Conservation (phyloP, 2,329 filamentous ascomycete genomes). For the Onygena corvina region DNA sequence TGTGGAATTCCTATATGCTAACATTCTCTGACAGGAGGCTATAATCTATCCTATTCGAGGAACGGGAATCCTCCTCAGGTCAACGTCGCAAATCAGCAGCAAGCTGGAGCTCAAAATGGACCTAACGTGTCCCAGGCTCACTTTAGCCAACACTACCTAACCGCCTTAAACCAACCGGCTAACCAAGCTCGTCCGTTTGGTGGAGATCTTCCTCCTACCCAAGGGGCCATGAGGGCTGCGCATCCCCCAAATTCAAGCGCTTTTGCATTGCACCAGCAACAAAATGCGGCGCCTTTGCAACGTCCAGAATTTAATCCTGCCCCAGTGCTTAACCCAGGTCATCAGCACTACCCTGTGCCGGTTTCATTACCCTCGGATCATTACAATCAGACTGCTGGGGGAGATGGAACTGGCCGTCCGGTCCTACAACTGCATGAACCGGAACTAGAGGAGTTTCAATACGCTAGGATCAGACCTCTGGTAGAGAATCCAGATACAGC, state of each 20-base stretch:
- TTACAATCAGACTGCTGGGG: too few relatives aligned
- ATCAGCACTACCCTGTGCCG: too few relatives aligned
- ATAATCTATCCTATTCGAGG: neutral
- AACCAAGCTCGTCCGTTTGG: neutral
- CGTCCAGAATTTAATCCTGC: too few relatives aligned
- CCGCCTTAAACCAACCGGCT: neutral
- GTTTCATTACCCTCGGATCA: too few relatives aligned
- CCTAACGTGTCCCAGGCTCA: neutral
- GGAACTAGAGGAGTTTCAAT: too few relatives aligned
- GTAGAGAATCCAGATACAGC: neutral
- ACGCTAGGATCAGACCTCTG: neutral
- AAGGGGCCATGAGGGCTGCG: too few relatives aligned
- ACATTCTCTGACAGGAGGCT: neutral
- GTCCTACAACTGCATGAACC: too few relatives aligned
- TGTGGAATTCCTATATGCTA: neutral
- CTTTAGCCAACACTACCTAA: neutral
- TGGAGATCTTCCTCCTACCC: neutral
- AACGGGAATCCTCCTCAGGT: neutral
- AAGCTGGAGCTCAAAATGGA: neutral
- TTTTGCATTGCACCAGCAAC: too few relatives aligned
- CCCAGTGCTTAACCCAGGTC: too few relatives aligned
- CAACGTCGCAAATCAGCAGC: neutral
- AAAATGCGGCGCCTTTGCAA: too few relatives aligned
- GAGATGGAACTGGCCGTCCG: too few relatives aligned
- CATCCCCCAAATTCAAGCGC: too few relatives aligned